Base-by-base conservation (phyloP, 2,329 filamentous ascomycete genomes). In the Trichophyton schoenleinii region DNA sequence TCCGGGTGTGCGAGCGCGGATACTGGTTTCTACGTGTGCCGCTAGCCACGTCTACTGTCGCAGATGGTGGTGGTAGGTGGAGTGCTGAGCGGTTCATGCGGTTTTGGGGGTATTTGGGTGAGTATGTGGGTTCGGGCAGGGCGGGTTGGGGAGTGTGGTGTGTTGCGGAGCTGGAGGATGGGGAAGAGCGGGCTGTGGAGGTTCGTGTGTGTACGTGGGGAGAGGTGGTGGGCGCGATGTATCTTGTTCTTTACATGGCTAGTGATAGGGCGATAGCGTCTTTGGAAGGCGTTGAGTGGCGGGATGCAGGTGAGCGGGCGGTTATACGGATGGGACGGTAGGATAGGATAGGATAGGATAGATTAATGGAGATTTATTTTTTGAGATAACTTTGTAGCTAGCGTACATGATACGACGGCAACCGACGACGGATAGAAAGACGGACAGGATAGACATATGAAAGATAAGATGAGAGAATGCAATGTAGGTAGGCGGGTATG, bases 171-270 rank as follows among this genome's bases (percentile, higher is more conserved):
- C 42, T 18, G 9, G 9, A 9, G 9, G 22, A 34, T 42, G 57
- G 22, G 5, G 15, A 44, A 7, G 7, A 3, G 22, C 15, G 44
- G 15, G 64, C 74, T 9, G 74, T 78, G 61, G 71, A 66, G 0
- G 70, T 95, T 1, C 81, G 84, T 38, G 71, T 92, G 0, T 94
- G 88, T 70, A 89, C 88, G 68, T 96, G 88, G 86, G 91, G 88
- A 0, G 81, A 86, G 64, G 76, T 89, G 0, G 83, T 83, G 0
- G 80, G 83, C 60, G 86, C 95, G 67, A 79, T 89, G 38, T 95
- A 90, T 71, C 73, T 94, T 3, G 71, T 91, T 44, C 72, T 95
- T 0, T 92, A 88, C 69, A 73, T 91, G 13, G 87, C 85, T 0
- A 92, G 86, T 67, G 79, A 82, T 61, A 79, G 86, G 36, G 79